phyloP scores from a whole-genome alignment of 2,329 filamentous ascomycete species.

The Furcasterigmium sp. region DNA sequence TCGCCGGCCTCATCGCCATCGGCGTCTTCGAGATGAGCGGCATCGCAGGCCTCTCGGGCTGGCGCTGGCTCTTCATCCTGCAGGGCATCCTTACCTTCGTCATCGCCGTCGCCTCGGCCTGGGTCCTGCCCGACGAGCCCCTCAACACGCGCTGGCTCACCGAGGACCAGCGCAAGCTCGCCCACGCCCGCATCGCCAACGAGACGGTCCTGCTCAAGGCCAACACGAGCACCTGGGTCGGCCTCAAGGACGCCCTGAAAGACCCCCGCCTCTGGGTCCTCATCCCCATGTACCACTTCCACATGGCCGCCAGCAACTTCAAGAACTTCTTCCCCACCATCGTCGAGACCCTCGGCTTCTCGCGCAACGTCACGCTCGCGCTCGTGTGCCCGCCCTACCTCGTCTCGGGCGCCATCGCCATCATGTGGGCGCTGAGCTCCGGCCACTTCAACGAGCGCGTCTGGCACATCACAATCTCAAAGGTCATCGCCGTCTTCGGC shows the following conservation, averaged over 20 bases:
- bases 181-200: constrained; percentile 28
- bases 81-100: constrained; percentile 26
- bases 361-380: constrained; percentile 31
- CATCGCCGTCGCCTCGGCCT: constrained; percentile 22
- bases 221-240: constrained; percentile 29
- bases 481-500: constrained; percentile 29
- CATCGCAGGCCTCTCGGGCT: constrained; percentile 34
- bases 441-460: constrained; percentile 36
- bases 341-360: constrained; percentile 23
- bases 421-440: constrained; percentile 33
- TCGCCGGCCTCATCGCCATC: constrained; percentile 14
- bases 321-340: constrained; percentile 38
- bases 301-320: constrained; percentile 33
- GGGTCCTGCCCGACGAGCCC: constrained; percentile 29
- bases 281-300: constrained; percentile 18
- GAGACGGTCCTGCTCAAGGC: constrained; percentile 20
- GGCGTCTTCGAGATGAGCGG: constrained; percentile 31
- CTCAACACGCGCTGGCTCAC: constrained; percentile 27
- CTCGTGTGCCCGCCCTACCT: constrained; percentile 42
- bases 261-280: constrained; percentile 19
- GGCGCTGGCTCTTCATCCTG: constrained; percentile 42
- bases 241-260: constrained; percentile 14
- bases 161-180: constrained; percentile 30
- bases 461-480: constrained; percentile 32
- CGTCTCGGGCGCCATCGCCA: constrained; percentile 33